phyloP scores from a whole-genome alignment of 129 eudicot species.

The Flaveria ramosissima region DNA sequence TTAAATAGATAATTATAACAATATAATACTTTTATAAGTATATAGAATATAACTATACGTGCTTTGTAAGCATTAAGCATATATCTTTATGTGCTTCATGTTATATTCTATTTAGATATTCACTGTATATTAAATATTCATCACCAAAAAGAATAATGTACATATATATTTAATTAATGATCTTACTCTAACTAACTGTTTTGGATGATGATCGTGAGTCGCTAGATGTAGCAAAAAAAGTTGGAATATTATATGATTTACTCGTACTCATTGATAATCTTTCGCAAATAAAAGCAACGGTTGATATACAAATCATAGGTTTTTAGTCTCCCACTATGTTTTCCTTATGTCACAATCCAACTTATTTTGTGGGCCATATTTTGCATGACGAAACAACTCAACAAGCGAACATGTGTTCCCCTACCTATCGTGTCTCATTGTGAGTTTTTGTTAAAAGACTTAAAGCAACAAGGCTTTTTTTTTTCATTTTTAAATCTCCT shows the following conservation, averaged over 20 bases:
- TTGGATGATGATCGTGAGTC: background rate
- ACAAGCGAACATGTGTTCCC: constrained; percentile 1
- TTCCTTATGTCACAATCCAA: constrained; percentile 14
- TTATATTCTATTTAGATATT: no score
- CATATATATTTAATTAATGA: no score
- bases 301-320: background rate
- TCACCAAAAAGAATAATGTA: no score
- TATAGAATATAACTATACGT: no score
- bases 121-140: no score
- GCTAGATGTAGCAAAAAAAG: no score
- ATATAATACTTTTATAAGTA: no score
- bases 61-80: no score
- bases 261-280: background rate
- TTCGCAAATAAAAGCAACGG: background rate
- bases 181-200: background rate
- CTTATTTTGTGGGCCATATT: constrained; percentile 17
- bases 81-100: no score
- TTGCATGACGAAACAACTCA: constrained; percentile 23
- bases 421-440: constrained; percentile 11
- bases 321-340: background rate
- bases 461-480: background rate
- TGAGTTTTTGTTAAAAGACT: background rate
- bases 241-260: no score
- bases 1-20: no score
- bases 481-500: background rate